Evolutionary conservation across 495 filamentous ascomycete genomes (phyloP).

Genomic region (Chaetomium fimeti): DNA sequence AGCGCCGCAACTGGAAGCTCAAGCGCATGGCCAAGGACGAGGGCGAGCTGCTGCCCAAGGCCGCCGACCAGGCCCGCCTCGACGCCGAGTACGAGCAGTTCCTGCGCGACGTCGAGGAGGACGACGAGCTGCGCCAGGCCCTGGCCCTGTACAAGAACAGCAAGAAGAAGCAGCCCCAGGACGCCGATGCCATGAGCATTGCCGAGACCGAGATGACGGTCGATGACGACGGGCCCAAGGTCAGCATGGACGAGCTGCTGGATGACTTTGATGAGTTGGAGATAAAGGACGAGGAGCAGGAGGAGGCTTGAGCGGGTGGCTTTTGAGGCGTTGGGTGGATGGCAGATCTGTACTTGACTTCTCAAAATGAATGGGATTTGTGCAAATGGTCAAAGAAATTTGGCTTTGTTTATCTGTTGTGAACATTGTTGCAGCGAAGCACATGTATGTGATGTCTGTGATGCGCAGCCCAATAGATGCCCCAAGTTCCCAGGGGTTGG

Average conservation of each 20-base stretch:
- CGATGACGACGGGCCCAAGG: conserved; percentile 68
- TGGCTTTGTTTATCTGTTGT: not conserved
- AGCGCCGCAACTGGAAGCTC: conserved; percentile 83
- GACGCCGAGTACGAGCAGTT: conserved; percentile 97
- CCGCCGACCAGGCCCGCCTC: conserved; percentile 76
- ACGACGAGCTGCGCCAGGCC: conserved; percentile 78
- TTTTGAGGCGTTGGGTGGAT: too few relatives aligned
- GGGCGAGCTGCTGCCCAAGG: conserved; percentile 71
- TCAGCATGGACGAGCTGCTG: conserved; percentile 79
- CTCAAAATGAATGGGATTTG: not conserved
- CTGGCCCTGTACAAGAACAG: conserved; percentile 79
- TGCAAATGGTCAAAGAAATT: not conserved
- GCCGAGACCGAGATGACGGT: conserved; percentile 66
- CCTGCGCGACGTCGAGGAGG: conserved; percentile 93
- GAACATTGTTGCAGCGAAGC: not conserved
- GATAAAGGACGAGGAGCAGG: conserved; percentile 54
- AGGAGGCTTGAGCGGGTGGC: not conserved
- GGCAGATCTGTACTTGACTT: not conserved
- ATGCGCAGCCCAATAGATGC: too few relatives aligned
- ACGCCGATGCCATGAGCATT: conserved; percentile 55
- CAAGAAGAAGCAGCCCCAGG: conserved; percentile 37
- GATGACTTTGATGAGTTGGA: conserved; percentile 86
- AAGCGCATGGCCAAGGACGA: conserved; percentile 91
- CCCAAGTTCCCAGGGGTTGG: too few relatives aligned
- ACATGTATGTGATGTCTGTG: too few relatives aligned